A percentile compares a stretch with the other conserved stretches of the same genome.
These are phyloP conservation scores for Syncephalastrum racemosum DNA, from an alignment of 371 early-diverging fungal genomes.

Conservation along the genomic window DNA sequence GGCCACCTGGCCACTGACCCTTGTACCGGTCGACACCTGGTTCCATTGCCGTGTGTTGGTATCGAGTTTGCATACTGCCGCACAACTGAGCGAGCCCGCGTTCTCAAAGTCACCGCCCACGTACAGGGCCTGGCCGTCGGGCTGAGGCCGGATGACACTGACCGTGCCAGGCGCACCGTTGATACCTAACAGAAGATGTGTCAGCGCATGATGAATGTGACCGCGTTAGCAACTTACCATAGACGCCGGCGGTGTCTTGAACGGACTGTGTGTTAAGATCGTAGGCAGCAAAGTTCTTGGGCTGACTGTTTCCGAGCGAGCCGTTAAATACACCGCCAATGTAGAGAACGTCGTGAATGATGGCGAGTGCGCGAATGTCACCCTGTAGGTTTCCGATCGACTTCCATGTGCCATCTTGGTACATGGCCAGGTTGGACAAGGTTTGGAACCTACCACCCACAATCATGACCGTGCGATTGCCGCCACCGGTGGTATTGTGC, in stretches of 20 bases:
- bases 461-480: slow-evolving; percentile 21
- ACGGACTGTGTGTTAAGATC: slow-evolving; percentile 18
- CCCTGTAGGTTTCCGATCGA: slow-evolving; percentile 27
- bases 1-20: slow-evolving; percentile 13
- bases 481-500: slow-evolving; percentile 23
- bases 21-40: slow-evolving; percentile 15
- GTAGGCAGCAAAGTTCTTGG: slow-evolving; percentile 34
- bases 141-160: slow-evolving; percentile 35
- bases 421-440: slow-evolving; percentile 25
- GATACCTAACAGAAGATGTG: slow-evolving; percentile 2
- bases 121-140: slow-evolving; percentile 38
- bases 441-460: slow-evolving; percentile 34
- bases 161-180: slow-evolving; percentile 32
- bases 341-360: slow-evolving; percentile 23
- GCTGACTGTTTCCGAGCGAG: slow-evolving; percentile 1
- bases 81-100: slow-evolving; percentile 36
- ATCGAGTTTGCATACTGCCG: slow-evolving; percentile 40
- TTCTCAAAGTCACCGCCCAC: slow-evolving; percentile 56
- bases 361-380: slow-evolving; percentile 20
- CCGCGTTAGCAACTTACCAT: slow-evolving; percentile 6
- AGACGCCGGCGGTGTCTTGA: slow-evolving; percentile 23
- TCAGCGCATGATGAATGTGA: not conserved
- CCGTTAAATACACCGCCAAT: slow-evolving; percentile 39
- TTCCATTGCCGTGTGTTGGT: slow-evolving; percentile 35
- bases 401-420: slow-evolving; percentile 30